phyloP scores from a whole-genome alignment of 1,284 basidiomycete species.

The Lentinus polychrous region DNA sequence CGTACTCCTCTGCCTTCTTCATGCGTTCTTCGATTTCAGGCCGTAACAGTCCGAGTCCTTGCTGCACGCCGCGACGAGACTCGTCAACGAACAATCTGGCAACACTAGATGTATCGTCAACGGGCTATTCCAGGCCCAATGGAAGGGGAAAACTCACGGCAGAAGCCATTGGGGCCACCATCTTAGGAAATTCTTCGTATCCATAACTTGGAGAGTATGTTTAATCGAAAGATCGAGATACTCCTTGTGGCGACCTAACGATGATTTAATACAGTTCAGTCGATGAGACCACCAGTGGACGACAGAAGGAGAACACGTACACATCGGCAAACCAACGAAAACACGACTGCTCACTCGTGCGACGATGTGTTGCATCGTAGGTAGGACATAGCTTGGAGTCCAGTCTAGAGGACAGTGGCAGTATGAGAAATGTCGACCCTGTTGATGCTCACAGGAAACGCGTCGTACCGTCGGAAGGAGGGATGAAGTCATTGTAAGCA shows the following conservation, averaged over 20 bases:
- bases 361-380: background rate
- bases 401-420: background rate
- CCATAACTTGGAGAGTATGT: background rate
- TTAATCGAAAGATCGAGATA: background rate
- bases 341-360: too few relatives aligned
- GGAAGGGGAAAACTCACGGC: background rate
- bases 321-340: background rate
- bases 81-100: slow-evolving; percentile 8
- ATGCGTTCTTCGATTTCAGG: slow-evolving; percentile 9
- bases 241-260: background rate
- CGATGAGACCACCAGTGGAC: too few relatives aligned
- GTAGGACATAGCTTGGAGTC: background rate
- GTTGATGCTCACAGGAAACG: background rate
- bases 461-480: slow-evolving; percentile 13
- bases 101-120: background rate
- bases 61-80: slow-evolving; percentile 6
- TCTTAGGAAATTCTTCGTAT: background rate
- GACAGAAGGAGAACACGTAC: too few relatives aligned
- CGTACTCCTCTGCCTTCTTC: slow-evolving; percentile 6
- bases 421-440: background rate
- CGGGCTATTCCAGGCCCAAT: background rate
- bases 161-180: background rate
- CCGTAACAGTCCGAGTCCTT: slow-evolving; percentile 5
- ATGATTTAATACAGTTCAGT: too few relatives aligned
- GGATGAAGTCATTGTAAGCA: slow-evolving; percentile 25